Evolutionary conservation across 805 yeast genomes (phyloP), one percentile per base, ranked within the genome.

Genomic region (Candida ulmi): DNA sequence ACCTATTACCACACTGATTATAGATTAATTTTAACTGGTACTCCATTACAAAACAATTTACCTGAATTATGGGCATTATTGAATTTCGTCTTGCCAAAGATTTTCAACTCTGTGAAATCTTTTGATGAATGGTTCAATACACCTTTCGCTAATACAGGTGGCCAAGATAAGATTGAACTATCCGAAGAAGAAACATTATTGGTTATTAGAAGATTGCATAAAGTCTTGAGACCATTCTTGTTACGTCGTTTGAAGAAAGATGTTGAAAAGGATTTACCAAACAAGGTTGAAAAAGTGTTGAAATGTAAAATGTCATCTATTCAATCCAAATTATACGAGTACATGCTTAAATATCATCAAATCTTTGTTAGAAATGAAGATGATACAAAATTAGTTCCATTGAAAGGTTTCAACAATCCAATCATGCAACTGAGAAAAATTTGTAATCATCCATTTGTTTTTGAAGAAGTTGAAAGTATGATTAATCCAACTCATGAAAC

Each of bases 71-170:
- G 95, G 95, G 91, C 95, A 0, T 68, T 85, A 46, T 65, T 85
- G 52, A 85, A 85, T 58, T 85, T 85, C 52, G 91, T 83, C 17
- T 70, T 85, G 45, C 95, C 95, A 8, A 82, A 83, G 53, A 81
- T 85, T 58, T 85, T 85, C 71, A 85, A 84, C 55, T 84, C 93
- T 27, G 93, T 83, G 11, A 83, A 85, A 55, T 80, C 91, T 8
- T 85, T 85, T 55, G 93, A 85, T 55, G 95, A 85, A 56, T 85
- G 95, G 95, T 85, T 85, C 57, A 85, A 85, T 54, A 85, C 95
- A 0, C 95, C 95, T 6, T 85, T 85, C 63, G 91, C 90, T 4
- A 84, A 83, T 47, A 80, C 93, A 15, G 95, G 95, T 42, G 69
- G 80, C 13, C 91, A 83, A 58, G 95, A 85, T 51, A 82, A 82